Evolutionary conservation across 2,329 filamentous ascomycete species (phyloP).

Genomic region (Botryotinia globosa): DNA sequence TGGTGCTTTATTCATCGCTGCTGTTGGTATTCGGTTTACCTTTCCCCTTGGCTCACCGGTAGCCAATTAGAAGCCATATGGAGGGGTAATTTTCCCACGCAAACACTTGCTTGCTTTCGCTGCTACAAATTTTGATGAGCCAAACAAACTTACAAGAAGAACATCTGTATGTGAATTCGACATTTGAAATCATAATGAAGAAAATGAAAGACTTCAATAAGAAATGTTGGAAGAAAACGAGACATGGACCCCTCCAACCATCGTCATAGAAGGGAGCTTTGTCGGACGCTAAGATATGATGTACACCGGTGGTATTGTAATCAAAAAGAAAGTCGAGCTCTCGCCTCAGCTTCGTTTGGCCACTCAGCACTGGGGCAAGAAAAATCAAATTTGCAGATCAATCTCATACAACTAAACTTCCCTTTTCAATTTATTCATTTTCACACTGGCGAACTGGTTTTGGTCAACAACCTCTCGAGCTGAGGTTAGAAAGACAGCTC

Average conservation of each 20-base stretch:
- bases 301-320: too few relatives aligned
- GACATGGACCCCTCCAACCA: slow-evolving; percentile 11
- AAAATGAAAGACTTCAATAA: slow-evolving; percentile 8
- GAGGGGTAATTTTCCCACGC: not conserved
- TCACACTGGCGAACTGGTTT: slow-evolving; percentile 36
- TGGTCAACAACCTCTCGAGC: slow-evolving; percentile 35
- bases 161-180: slow-evolving; percentile 53
- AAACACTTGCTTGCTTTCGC: slow-evolving; percentile 5
- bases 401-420: not conserved
- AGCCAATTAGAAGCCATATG: not conserved
- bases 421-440: not conserved
- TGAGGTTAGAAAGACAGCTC: slow-evolving; percentile 27
- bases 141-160: slow-evolving; percentile 49
- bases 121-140: not conserved
- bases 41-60: not conserved
- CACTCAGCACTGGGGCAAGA: slow-evolving; percentile 4
- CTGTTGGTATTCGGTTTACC: not conserved
- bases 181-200: slow-evolving; percentile 39
- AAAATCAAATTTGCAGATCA: not conserved
- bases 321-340: slow-evolving; percentile 18
- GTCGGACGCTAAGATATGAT: slow-evolving; percentile 23
- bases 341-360: slow-evolving; percentile 14
- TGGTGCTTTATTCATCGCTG: not conserved
- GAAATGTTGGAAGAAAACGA: slow-evolving; percentile 11
- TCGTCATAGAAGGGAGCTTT: slow-evolving; percentile 26